Percentiles rank a stretch among this genome's conserved stretches.
These are phyloP conservation scores for Pleurotus platypus DNA, from an alignment of 768 basidiomycete species.

Conservation along the genomic window DNA sequence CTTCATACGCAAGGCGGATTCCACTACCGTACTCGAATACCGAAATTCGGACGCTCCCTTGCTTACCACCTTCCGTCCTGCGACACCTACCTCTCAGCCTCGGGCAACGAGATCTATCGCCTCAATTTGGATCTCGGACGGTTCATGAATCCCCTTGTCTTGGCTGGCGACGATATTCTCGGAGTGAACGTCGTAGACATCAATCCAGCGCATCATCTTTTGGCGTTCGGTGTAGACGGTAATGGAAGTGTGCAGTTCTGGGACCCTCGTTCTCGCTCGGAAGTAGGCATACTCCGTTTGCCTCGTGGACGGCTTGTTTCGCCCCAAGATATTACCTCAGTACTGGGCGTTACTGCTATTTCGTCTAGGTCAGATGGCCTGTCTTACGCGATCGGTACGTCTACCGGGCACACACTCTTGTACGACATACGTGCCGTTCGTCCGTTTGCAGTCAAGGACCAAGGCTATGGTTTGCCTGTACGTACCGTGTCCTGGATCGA, in stretches of 20 bases:
- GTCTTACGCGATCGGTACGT: constrained; percentile 92
- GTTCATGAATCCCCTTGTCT: constrained; percentile 77
- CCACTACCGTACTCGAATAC: constrained; percentile 91
- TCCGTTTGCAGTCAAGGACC: constrained; percentile 89
- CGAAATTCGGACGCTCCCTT: constrained; percentile 86
- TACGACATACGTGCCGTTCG: constrained; percentile 88
- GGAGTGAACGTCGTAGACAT: constrained; percentile 93
- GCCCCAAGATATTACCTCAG: constrained; percentile 24
- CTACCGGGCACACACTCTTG: constrained; percentile 89
- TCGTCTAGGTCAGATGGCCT: constrained; percentile 85
- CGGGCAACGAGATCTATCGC: constrained; percentile 86
- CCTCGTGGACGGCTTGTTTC: constrained; percentile 52
- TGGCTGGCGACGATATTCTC: constrained; percentile 55
- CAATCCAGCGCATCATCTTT: constrained; percentile 88
- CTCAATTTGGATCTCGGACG: constrained; percentile 95
- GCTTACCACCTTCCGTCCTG: constrained; percentile 95
- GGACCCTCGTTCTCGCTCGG: constrained; percentile 83
- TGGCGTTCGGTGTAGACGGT: constrained; percentile 87
- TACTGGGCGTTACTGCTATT: constrained; percentile 77
- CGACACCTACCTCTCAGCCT: constrained; percentile 81
- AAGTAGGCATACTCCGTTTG: constrained; percentile 66
- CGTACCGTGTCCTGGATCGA: constrained; percentile 88
- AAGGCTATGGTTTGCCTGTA: constrained; percentile 92
- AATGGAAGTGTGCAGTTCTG: constrained; percentile 90
- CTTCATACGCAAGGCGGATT: constrained; percentile 93